Evolutionary conservation across 805 yeast genomes (phyloP).

Genomic region (Diddensiella caesifluorescens): DNA sequence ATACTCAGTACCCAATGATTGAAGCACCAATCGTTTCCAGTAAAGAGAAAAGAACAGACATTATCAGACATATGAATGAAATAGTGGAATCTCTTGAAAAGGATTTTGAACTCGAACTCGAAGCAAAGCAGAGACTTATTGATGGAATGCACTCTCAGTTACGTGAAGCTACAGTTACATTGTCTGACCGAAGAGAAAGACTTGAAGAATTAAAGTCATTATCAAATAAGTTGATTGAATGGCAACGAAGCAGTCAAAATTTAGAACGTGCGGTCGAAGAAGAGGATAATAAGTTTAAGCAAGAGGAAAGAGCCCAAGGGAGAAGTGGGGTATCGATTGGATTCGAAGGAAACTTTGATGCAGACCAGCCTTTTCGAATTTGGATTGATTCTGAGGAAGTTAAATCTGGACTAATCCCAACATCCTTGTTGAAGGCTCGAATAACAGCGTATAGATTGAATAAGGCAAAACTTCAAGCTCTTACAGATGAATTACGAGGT

Average conservation of each 20-base stretch:
- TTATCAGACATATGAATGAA: constrained; percentile 47
- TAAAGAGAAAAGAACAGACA: constrained; percentile 35
- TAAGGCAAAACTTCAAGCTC: constrained; percentile 48
- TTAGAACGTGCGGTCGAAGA: constrained; percentile 58
- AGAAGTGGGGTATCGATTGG: constrained; percentile 20
- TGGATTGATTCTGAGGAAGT: constrained; percentile 26
- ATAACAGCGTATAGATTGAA: constrained; percentile 74
- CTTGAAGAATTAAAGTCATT: constrained; percentile 48
- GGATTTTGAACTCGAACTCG: constrained; percentile 55
- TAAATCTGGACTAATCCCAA: constrained; percentile 38
- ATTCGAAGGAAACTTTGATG: constrained; percentile 59
- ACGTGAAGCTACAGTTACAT: constrained; percentile 48
- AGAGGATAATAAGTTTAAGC: constrained; percentile 52
- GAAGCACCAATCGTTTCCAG: background rate
- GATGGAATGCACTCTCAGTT: constrained; percentile 50
- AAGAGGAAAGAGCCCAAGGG: constrained; percentile 32
- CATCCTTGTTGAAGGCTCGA: constrained; percentile 62
- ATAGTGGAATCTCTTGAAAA: constrained; percentile 48
- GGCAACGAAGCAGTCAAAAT: constrained; percentile 51
- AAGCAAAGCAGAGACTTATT: constrained; percentile 47
- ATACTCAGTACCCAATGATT: background rate
- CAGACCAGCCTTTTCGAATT: constrained; percentile 87
- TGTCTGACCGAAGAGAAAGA: constrained; percentile 45
- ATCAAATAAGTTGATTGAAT: constrained; percentile 39
- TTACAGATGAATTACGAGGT: constrained; percentile 48